Base-by-base conservation (phyloP, 768 basidiomycete genomes). In the Rhizopogon vulgaris region DNA sequence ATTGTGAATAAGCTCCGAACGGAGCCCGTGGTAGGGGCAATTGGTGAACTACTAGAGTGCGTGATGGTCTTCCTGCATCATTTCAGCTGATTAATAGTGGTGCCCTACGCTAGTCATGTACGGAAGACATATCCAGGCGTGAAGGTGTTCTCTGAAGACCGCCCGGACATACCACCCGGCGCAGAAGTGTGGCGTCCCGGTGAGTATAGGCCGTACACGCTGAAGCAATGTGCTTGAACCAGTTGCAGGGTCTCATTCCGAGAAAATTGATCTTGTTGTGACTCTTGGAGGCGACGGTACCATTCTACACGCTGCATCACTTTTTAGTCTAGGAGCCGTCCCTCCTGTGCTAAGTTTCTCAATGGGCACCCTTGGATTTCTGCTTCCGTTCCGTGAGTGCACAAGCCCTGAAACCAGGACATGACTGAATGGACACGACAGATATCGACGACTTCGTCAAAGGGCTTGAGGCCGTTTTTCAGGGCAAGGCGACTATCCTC, bases 271-370 rank as follows among this genome's bases (percentile, higher is more conserved):
- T 64, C 73, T 97, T 8, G 85, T 96, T 17, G 82, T 96, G 25
- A 95, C 94, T 0, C 71, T 97, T 1, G 94, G 94, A 41, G 94
- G 94, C 32, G 94, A 97, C 63, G 94, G 94, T 8, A 96, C 94
- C 5, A 94, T 96, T 45, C 77, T 97, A 1, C 93, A 94, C 63
- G 90, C 92, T 0, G 94, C 94, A 1, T 91, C 91, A 6, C 71
- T 97, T 8, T 97, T 97, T 68, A 88, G 84, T 58, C 74, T 82
- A 3, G 91, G 88, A n/a, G 88, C 89, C 18, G 93, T 96, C 7
- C 94, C 94, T 4, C 94, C 94, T 0, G 93, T 86, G 0, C 64
- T 80, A 32, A 78, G 78, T 52, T 78, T 81, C 58, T 77, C 75
- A 8, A 77, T 80, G 76, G 94, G 94, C 7, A 94, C 90, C 8